Base-by-base conservation (phyloP, 2,329 filamentous ascomycete genomes). In the Cercospora janseana region DNA sequence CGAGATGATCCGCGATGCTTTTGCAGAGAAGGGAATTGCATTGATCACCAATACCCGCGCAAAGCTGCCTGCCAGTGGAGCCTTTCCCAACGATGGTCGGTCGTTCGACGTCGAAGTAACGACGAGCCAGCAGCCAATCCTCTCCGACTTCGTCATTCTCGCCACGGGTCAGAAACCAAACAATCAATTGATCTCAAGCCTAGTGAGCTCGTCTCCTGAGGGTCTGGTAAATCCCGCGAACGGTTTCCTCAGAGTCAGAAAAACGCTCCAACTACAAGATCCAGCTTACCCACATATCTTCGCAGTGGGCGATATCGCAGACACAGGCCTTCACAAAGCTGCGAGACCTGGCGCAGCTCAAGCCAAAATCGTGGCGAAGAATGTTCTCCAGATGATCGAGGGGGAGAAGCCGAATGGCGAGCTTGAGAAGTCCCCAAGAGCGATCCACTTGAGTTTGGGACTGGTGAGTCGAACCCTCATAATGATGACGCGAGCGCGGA, bases 251-350 rank as follows among this genome's bases (percentile, higher is more conserved):
- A 69, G 70, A 1, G 78, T 85, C 18, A 74, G 75, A 41, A 70
- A 75, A 0, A 82, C 77, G 0, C 69, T 86, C 24, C 82, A 85
- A 54, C 69, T 86, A 10, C 60, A 66, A 6, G 76, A 79, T 56
- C 65, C 71, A 2, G 51, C 55, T 0, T 69, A 76, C 6, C 70
- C 74, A 1, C 75, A 81, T 52, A 71, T 86, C 2, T 86, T 82
- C 58, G 79, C 78, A 1, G 76, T 80, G n/a, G 83, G 83, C 13
- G 83, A 86, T 55, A 79, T 87, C 4, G 76, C 80, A 3, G 77
- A 79, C 20, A 66, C 65, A 4, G 75, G 74, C 1, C 71, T 73
- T 0, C 76, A 76, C 4, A 83, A 82, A 60, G 69, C 66, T 32
- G 79, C 76, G 0, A 72, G 81, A 7, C 75, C 79, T 0, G 79